These are phyloP conservation scores for Colletotrichum magnum DNA, from an alignment of 2,329 filamentous ascomycete genomes.

Conservation along the genomic window DNA sequence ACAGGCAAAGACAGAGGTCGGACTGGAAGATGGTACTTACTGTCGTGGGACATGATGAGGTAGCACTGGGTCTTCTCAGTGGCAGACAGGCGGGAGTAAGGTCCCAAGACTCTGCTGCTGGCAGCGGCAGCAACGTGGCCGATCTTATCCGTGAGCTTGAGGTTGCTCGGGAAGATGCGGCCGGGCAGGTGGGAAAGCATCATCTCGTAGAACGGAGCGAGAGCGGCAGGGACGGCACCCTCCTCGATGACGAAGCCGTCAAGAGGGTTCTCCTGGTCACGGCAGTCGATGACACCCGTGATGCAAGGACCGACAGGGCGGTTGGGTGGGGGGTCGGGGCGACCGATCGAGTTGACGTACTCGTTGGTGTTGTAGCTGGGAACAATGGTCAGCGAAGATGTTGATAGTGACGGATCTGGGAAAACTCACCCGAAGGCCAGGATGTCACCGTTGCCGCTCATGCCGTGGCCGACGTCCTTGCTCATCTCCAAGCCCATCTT, in stretches of 20 bases:
- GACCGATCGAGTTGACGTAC: constrained; percentile 69
- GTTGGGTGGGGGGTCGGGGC: constrained; percentile 60
- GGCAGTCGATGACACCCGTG: constrained; percentile 73
- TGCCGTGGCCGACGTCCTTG: constrained; percentile 68
- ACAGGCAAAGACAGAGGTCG: neutral
- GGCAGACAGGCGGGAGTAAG: constrained; percentile 68
- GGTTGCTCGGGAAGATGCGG: constrained; percentile 55
- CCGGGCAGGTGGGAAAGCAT: constrained; percentile 70
- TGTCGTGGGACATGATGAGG: constrained; percentile 77
- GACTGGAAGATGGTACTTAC: constrained; percentile 43
- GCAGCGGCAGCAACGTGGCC: constrained; percentile 62
- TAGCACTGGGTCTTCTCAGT: constrained; percentile 74
- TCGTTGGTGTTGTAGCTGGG: constrained; percentile 71
- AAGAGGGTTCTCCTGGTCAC: constrained; percentile 66
- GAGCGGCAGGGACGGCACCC: constrained; percentile 70
- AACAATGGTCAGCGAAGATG: constrained; percentile 34
- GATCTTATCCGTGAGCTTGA: constrained; percentile 56
- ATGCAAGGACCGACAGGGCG: constrained; percentile 74
- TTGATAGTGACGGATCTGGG: neutral
- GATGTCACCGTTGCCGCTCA: constrained; percentile 78
- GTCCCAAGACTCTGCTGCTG: constrained; percentile 69
- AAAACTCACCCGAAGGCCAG: constrained; percentile 71
- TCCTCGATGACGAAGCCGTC: constrained; percentile 77
- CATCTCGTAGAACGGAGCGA: constrained; percentile 68
- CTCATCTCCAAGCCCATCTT: constrained; percentile 71